Evolutionary conservation across 495 filamentous ascomycete genomes (phyloP).

Genomic region (Acidomyces sp.): DNA sequence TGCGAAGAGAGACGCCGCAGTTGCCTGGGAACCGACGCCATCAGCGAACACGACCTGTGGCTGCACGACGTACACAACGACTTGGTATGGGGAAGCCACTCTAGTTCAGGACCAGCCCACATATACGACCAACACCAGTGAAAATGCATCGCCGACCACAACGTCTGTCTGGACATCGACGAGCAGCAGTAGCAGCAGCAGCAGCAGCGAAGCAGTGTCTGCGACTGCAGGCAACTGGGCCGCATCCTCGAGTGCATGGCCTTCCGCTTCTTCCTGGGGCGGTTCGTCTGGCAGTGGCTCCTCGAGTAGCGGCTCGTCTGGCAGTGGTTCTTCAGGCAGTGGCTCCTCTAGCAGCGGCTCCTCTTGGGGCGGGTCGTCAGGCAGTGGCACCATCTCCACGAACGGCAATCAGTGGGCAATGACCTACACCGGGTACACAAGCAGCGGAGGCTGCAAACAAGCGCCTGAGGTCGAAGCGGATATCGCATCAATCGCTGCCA

Average conservation of each 20-base stretch:
- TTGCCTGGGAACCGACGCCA: constrained; percentile 30
- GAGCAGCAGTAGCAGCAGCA: neutral
- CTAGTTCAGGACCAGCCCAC: constrained; percentile 1
- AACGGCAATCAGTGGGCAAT: constrained; percentile 64
- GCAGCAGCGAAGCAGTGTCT: constrained; percentile 4
- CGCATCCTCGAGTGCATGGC: no score
- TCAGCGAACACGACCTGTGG: constrained; percentile 38
- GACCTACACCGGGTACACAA: constrained; percentile 77
- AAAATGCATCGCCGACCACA: no score
- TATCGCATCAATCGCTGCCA: constrained; percentile 51
- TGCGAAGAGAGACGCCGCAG: constrained; percentile 26
- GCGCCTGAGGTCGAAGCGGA: constrained; percentile 46
- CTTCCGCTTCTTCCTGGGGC: no score
- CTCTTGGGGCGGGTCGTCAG: no score
- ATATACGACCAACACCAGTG: constrained; percentile 6
- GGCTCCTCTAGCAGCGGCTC: no score
- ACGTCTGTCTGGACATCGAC: neutral
- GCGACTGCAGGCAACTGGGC: neutral
- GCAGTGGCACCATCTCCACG: constrained; percentile 29
- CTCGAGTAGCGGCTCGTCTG: no score
- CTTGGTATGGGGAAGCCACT: constrained; percentile 24
- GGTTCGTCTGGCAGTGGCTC: no score
- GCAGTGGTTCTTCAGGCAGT: no score
- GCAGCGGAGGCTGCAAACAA: constrained; percentile 51
- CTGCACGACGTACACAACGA: constrained; percentile 58